Evolutionary conservation across 768 basidiomycete genomes (phyloP), one percentile per base, ranked within the genome.

Genomic region (Collybiopsis luxurians): DNA sequence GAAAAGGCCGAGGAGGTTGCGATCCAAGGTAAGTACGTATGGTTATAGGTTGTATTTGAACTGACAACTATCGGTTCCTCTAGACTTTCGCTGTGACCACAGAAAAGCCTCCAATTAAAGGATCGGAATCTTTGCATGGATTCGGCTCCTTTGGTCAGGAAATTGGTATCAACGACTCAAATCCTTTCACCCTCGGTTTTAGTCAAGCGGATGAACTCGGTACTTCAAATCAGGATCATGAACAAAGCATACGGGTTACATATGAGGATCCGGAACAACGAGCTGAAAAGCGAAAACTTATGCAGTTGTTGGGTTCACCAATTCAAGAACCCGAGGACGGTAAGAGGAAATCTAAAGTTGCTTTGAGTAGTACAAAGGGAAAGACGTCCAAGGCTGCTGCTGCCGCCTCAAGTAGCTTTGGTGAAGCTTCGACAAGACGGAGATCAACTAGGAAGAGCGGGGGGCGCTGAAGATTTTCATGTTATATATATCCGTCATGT

Each of bases 191-290:
- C 52, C 40, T 63, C 48, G 26, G 64, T 46, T 21, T 62, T 23
- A 55, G 55, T 17, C 63, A 69, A 52, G 63, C 65, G 23, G 74
- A 73, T 34, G 40, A 40, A 19, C 31, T 30, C 42, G 44, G 53
- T 17, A 28, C 23, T 57, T 48, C 59, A 28, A 46, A 53, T 26
- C 67, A 72, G 21, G 68, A 62, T 24, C 63, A 65, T 53, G 77
- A 79, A n/a, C 75, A 78, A 60, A 78, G 79, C 61, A 71, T 83
- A 67, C 74, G 79, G 4, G 85, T 90, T 9, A 76, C 74, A 56
- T 90, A 89, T 60, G 86, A 87, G 64, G 87, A 90, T 68, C 86
- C 86, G 1, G 79, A 69, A 21, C 83, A 88, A 70, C 67, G 72
- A 39, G 81, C 79, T 47, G 86, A 86, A 68, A 80, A 79, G 67